These are phyloP conservation scores for Gyrodon lividus DNA, from an alignment of 768 basidiomycete species.

Conservation along the genomic window DNA sequence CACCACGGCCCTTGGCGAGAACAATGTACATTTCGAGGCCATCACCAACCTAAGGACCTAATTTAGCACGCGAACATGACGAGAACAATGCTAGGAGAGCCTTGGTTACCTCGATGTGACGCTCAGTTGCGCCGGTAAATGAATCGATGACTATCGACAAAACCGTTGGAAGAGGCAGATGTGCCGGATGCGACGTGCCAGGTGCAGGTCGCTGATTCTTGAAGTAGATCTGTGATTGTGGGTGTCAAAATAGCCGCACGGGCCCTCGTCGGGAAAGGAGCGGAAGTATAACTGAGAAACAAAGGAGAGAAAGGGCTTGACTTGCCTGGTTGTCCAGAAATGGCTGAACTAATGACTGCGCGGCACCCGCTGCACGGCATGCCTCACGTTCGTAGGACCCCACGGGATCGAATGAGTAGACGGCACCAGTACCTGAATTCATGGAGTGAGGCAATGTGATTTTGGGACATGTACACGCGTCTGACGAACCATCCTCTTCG, in stretches of 20 bases:
- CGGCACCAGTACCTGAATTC: constrained; percentile 80
- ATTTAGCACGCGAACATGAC: constrained; percentile 1
- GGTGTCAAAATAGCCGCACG: constrained; percentile 28
- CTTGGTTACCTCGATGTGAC: constrained; percentile 86
- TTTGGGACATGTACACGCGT: background rate
- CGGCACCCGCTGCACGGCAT: constrained; percentile 94
- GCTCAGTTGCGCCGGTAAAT: constrained; percentile 95
- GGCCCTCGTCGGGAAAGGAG: constrained; percentile 49
- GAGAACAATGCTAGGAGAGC: constrained; percentile 7
- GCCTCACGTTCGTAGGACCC: constrained; percentile 97
- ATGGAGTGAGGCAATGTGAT: constrained; percentile 8
- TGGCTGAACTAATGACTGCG: constrained; percentile 92
- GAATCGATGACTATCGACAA: constrained; percentile 90
- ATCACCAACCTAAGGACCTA: constrained; percentile 75
- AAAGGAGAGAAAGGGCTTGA: constrained; percentile 9
- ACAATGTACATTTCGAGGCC: constrained; percentile 91
- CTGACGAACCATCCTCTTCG: constrained; percentile 85
- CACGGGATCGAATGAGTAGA: constrained; percentile 99
- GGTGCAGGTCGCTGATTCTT: constrained; percentile 86
- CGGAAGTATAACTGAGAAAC: constrained; percentile 34
- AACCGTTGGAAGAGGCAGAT: constrained; percentile 79
- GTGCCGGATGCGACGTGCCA: constrained; percentile 71
- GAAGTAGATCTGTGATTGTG: constrained; percentile 80
- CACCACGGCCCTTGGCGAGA: constrained; percentile 62
- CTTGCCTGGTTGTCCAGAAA: constrained; percentile 98